A percentile compares a stretch with the other conserved stretches of the same genome.
phyloP scores from a whole-genome alignment of 2,329 filamentous ascomycete genomes.

The Chlorencoelia australis region DNA sequence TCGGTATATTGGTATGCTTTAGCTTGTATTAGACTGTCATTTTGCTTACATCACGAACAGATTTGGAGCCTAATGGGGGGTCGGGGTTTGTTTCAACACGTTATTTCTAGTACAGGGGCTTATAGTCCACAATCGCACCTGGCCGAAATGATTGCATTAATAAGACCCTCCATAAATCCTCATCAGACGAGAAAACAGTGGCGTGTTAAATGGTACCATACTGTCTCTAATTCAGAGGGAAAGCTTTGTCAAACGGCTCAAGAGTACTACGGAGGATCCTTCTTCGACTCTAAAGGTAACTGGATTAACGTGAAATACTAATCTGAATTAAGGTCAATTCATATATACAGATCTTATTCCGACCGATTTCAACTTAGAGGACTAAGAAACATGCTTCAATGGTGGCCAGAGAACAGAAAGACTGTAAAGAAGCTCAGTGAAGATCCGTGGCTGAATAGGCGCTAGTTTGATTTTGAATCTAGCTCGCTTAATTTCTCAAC shows the following conservation, averaged over 20 bases:
- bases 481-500: too few relatives aligned
- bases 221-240: slow-evolving; percentile 15
- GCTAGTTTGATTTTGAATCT: too few relatives aligned
- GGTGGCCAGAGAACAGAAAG: slow-evolving; percentile 25
- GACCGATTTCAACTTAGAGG: slow-evolving; percentile 21
- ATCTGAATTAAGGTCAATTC: slow-evolving; percentile 5
- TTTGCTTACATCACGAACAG: slow-evolving; percentile 41
- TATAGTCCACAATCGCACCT: slow-evolving; percentile 79
- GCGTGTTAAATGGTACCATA: slow-evolving; percentile 67
- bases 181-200: slow-evolving; percentile 52
- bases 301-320: too few relatives aligned
- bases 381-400: slow-evolving; percentile 28
- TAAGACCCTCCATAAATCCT: slow-evolving; percentile 83
- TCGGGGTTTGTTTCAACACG: slow-evolving; percentile 93
- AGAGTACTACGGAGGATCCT: slow-evolving; percentile 29
- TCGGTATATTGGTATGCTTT: slow-evolving; percentile 81
- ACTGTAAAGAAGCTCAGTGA: slow-evolving; percentile 26
- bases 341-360: slow-evolving; percentile 28
- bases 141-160: slow-evolving; percentile 89
- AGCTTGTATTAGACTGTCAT: slow-evolving; percentile 44
- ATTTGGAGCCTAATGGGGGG: slow-evolving; percentile 69
- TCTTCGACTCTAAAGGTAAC: slow-evolving; percentile 29
- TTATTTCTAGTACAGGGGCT: slow-evolving; percentile 93
- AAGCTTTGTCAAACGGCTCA: slow-evolving; percentile 26
- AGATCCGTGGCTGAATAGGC: slow-evolving; percentile 26